Base-by-base conservation (phyloP, 768 basidiomycete genomes). In the Boletus insuetus region DNA sequence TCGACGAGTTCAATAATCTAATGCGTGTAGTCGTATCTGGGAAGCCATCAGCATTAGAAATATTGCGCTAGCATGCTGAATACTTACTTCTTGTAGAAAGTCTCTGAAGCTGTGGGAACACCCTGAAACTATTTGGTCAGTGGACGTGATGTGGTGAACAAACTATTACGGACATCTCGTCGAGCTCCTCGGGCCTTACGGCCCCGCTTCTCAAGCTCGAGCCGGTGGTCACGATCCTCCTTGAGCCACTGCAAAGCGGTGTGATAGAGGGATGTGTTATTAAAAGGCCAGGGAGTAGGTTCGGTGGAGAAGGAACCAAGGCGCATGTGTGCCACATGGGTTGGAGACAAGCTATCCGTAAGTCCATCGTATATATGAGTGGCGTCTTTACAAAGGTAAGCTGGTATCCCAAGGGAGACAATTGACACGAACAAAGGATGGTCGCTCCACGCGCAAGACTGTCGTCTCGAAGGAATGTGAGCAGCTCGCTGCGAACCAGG, bases 291-390 rank as follows among this genome's bases (percentile, higher is more conserved):
- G 8, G 83, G 65, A 14, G 82, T 80, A 4, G 90, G 87, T 17
- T 77, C 75, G 2, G 81, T 84, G 13, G 85, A 75, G 51, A 94
- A 84, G 13, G 77, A 73, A 5, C 97, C 97, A 45, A 94, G 79
- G 24, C 89, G 84, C 85, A 99, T 89, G 67, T 98, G 97, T 6
- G 85, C 85, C 56, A 98, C 77, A 65, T 96, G 92, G 1, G 95
- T 98, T 4, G 97, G 96, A 75, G 96, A 98, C n/a, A 80, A 72
- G 64, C 54, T 29, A 7, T 31, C 38, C 3, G 83, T 82, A 31
- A 98, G 73, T 12, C 95, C 96, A 69, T 98, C 96, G 60, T 94
- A 97, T 64, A 99, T 97, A 70, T 99, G 97, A 1, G 95, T 98
- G 12, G 95, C 94, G 73, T 97, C 92, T 94, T 63, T 19, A 37